These are phyloP conservation scores for Agrostemma githago DNA, from an alignment of 148 eudicot species.

Conservation along the genomic window DNA sequence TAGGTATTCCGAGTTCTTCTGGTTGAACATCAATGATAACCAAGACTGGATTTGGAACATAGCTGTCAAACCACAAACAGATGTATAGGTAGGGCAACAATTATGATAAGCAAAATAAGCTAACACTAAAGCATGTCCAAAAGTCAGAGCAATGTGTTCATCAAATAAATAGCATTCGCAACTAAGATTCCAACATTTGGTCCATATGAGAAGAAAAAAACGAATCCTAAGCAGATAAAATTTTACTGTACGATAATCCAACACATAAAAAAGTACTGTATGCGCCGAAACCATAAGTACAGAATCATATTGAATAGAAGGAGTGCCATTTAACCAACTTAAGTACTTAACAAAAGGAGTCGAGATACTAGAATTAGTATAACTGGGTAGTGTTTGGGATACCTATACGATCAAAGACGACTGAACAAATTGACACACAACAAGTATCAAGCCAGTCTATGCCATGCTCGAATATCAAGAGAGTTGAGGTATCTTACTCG, in stretches of 20 bases:
- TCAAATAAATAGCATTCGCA: neutral
- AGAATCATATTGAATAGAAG: no score
- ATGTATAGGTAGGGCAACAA: neutral
- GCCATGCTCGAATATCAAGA: neutral
- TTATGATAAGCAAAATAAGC: neutral
- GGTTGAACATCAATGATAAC: conserved; percentile 99
- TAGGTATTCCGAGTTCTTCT: conserved; percentile 93
- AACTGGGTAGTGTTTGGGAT: neutral
- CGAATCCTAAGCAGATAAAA: neutral
- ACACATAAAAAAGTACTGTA: no score
- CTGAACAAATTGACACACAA: neutral
- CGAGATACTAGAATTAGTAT: neutral
- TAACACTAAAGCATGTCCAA: neutral
- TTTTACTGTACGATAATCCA: no score
- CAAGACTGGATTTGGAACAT: conserved; percentile 89
- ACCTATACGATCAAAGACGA: neutral
- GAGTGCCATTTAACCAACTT: no score
- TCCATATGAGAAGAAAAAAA: neutral
- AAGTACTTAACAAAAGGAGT: neutral
- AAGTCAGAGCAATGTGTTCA: neutral
- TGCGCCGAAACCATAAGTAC: no score
- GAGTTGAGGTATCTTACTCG: neutral
- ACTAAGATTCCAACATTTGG: neutral
- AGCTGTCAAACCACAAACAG: conserved; percentile 41
- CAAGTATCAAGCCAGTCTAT: neutral